Percentiles rank a stretch among this genome's conserved stretches.
phyloP scores from a whole-genome alignment of 148 eudicot genomes.

The Beta vulgaris region DNA sequence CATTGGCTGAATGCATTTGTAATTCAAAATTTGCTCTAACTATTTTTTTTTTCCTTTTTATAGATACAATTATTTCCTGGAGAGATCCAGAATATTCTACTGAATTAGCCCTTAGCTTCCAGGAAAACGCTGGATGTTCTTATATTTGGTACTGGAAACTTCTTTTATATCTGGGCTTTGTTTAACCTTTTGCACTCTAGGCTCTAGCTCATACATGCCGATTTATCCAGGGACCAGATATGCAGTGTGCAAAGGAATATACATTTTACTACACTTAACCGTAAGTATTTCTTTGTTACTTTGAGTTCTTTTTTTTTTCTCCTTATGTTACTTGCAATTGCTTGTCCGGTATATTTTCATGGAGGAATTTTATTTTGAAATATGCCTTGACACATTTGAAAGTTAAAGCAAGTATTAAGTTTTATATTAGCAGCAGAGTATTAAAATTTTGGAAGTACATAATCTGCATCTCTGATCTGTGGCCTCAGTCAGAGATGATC shows the following conservation, averaged over 20 bases:
- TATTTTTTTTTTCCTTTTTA: constrained; percentile 1
- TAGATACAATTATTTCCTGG: constrained; percentile 98
- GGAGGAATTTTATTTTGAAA: neutral
- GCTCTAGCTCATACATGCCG: constrained; percentile 8
- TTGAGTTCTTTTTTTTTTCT: neutral
- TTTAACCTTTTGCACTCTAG: neutral
- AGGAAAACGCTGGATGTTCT: constrained; percentile 85
- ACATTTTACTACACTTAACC: constrained; percentile 58
- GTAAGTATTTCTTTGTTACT: constrained; percentile 48
- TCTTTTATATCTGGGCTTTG: neutral
- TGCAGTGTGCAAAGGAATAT: constrained; percentile 72
- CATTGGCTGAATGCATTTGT: neutral
- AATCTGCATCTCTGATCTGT: too few relatives aligned
- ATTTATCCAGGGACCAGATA: constrained; percentile 79
- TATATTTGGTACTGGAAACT: constrained; percentile 63
- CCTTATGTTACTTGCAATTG: neutral
- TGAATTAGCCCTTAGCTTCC: constrained; percentile 96
- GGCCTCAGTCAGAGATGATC: neutral
- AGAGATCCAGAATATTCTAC: constrained; percentile 84
- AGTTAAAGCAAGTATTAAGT: too few relatives aligned
- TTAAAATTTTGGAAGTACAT: neutral
- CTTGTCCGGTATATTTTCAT: neutral
- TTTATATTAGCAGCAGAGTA: neutral
- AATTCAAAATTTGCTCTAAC: neutral
- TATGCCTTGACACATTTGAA: neutral